Percentiles rank a stretch among this genome's conserved stretches.
Conservation (phyloP, 306 rosid genomes). For the Cicer chorassanicum region DNA sequence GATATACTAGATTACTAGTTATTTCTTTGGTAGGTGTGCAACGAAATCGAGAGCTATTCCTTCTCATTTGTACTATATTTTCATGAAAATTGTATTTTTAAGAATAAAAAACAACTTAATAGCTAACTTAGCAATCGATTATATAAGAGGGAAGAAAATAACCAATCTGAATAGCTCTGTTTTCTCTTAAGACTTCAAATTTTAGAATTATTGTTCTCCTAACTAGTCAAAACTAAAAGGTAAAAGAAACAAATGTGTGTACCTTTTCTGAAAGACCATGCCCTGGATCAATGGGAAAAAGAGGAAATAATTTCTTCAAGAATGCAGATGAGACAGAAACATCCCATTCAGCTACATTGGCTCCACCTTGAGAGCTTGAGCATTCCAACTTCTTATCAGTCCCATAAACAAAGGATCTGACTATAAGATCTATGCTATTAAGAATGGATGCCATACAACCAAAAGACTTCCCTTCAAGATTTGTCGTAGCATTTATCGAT, state of each 20-base stretch:
- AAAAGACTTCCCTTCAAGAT: constrained; percentile 64
- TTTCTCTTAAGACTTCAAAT: constrained; percentile 22
- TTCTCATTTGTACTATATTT: constrained; percentile 2
- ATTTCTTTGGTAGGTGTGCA: constrained; percentile 4
- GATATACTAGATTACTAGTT: too few relatives aligned
- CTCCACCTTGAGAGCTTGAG: constrained; percentile 48
- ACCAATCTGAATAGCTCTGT: constrained; percentile 26
- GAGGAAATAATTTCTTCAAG: constrained; percentile 65
- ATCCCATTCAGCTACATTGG: constrained; percentile 52
- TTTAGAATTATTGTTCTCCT: constrained; percentile 29
- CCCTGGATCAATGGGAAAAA: constrained; percentile 67
- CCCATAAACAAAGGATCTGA: constrained; percentile 61
- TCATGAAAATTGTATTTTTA: background rate
- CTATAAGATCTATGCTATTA: constrained; percentile 65
- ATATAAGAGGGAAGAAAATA: constrained; percentile 25
- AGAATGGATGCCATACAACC: constrained; percentile 73
- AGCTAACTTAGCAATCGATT: constrained; percentile 27
- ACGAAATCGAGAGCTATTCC: constrained; percentile 7
- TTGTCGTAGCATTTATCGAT: constrained; percentile 46
- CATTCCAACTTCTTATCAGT: constrained; percentile 50
- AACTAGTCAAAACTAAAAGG: constrained; percentile 6
- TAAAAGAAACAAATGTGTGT: constrained; percentile 16
- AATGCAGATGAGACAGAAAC: constrained; percentile 55
- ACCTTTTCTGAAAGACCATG: constrained; percentile 70
- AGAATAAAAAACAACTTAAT: constrained; percentile 4